Evolutionary conservation across 345 rosid genomes (phyloP), one percentile per base, ranked within the genome.

Genomic region (Pseudoturritis turrita): DNA sequence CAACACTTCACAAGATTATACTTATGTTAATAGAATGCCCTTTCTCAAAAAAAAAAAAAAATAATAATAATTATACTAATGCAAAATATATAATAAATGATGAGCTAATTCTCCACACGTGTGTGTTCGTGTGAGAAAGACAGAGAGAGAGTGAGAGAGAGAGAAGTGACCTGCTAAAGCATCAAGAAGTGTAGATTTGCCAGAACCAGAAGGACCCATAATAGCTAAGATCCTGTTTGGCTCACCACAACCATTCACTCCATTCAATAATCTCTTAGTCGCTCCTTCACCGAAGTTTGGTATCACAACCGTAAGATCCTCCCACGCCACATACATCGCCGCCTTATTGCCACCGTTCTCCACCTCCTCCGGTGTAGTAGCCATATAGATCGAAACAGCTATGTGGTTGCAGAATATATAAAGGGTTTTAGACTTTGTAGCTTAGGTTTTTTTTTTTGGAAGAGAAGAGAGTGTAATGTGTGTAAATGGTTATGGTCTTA

Each of bases 121-220:
- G 19, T 12, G 58, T 59, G 15, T 36, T 11, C 2, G 22, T 11
- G 19, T 3, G 17, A 6, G 21, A 6, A 7, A 10, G 36, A 36
- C 17, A 66, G 19, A 36, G 22, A 44, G 29, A 23, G 7, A 29
- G 41, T 31, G 28, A 54, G 26, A n/a, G 60, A 40, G 31, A 46
- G 60, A 40, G 40, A 31, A 35, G 21, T 26, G 41, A 89, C 98
- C 94, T 75, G 97, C 91, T 7, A 93, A 70, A 4, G 96, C 84
- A 85, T 93, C 98, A 45, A 90, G 97, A 36, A 93, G 83, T 6
- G 97, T 88, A 31, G 97, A 90, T 80, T 93, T 90, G 26, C 98
- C 97, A 28, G 93, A 88, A 3, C 98, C 98, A 25, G 98, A 92
- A 25, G 96, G 96, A 73, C 98, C 98, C 96, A 90, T 93, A 43